phyloP scores from a whole-genome alignment of 768 basidiomycete genomes.

The Psilocybe sp. region DNA sequence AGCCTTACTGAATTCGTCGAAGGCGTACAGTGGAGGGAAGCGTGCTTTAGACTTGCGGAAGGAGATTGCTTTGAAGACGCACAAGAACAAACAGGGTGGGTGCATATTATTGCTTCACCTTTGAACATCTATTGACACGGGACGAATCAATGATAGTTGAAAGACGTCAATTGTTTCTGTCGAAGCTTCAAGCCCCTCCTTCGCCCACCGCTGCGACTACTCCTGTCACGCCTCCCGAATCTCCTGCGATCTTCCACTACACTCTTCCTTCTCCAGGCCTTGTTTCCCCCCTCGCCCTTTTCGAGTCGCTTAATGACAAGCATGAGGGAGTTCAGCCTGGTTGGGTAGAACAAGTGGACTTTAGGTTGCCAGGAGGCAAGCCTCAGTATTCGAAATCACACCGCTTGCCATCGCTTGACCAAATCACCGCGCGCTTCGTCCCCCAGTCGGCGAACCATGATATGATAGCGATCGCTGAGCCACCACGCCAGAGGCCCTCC shows the following conservation, averaged over 20 bases:
- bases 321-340: constrained; percentile 31
- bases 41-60: constrained; percentile 61
- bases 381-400: constrained; percentile 10
- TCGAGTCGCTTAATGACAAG: constrained; percentile 45
- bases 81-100: constrained; percentile 73
- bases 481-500: constrained; percentile 14
- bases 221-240: constrained; percentile 68
- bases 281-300: constrained; percentile 58
- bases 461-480: constrained; percentile 24
- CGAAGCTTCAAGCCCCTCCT: constrained; percentile 67
- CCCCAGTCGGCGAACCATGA: constrained; percentile 29
- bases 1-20: constrained; percentile 57
- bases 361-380: constrained; percentile 36
- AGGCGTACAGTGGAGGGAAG: constrained; percentile 41
- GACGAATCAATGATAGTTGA: constrained; percentile 44
- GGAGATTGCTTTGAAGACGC: constrained; percentile 70
- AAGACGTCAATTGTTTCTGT: constrained; percentile 72
- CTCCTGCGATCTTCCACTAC: constrained; percentile 67
- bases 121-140: constrained; percentile 2
- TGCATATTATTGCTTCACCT: constrained; percentile 9
- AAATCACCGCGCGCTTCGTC: constrained; percentile 66
- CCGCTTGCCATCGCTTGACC: constrained; percentile 65
- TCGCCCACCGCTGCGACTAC: constrained; percentile 54
- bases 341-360: constrained; percentile 71
- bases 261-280: constrained; percentile 67